Evolutionary conservation across 306 rosid genomes (phyloP).

Genomic region (Vigna unguiculata): DNA sequence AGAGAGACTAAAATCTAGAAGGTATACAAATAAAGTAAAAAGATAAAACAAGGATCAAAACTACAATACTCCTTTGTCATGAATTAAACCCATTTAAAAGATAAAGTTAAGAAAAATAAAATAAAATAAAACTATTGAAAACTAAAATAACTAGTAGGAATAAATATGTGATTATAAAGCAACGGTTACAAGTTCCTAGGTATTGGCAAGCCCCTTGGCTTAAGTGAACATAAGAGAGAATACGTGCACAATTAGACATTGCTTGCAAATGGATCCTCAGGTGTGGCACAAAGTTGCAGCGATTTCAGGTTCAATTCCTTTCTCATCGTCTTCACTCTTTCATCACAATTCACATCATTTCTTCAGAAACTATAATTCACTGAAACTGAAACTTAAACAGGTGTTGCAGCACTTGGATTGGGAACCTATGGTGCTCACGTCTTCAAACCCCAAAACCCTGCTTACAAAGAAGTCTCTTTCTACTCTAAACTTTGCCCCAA

Average conservation of each 20-base stretch:
- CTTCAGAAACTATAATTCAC: constrained; percentile 1
- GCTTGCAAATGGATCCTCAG: constrained; percentile 60
- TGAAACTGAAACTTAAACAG: constrained; percentile 52
- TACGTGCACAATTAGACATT: background rate
- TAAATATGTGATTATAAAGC: too few relatives aligned
- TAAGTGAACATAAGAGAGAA: background rate
- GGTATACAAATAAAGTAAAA: too few relatives aligned
- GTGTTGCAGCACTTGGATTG: constrained; percentile 86
- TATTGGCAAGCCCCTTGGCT: background rate
- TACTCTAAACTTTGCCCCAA: background rate
- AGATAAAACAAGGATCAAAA: too few relatives aligned
- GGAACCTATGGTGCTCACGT: constrained; percentile 90
- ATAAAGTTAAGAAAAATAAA: too few relatives aligned
- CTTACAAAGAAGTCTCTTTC: constrained; percentile 70
- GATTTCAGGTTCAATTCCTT: constrained; percentile 64
- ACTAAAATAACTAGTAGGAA: too few relatives aligned
- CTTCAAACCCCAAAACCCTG: constrained; percentile 83
- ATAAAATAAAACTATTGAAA: too few relatives aligned
- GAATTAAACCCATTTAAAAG: too few relatives aligned
- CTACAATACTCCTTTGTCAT: too few relatives aligned
- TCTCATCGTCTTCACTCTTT: background rate
- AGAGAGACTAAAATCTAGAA: too few relatives aligned
- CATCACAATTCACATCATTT: background rate
- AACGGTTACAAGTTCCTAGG: background rate
- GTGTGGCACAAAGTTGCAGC: constrained; percentile 96